Conservation (phyloP, 306 rosid species). For the Vicia villosa region DNA sequence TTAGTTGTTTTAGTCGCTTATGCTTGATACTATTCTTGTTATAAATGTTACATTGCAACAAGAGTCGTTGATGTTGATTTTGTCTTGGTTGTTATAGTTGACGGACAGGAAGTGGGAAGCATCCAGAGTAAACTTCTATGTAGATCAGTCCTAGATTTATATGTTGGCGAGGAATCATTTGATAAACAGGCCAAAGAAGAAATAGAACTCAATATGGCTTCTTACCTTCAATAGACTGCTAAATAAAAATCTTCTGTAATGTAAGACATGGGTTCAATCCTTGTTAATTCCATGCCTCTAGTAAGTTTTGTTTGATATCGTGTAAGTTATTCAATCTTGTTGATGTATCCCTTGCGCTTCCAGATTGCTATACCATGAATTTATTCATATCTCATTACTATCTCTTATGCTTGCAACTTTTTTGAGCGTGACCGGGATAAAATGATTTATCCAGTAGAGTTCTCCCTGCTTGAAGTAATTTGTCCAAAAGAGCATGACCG, state of each 20-base stretch:
- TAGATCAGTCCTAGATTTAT: conserved; percentile 75
- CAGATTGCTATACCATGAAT: conserved; percentile 4
- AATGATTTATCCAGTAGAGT: no score
- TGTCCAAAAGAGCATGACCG: no score
- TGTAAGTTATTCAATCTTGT: conserved; percentile 9
- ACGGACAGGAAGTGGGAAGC: conserved; percentile 91
- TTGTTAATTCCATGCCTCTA: conserved; percentile 18
- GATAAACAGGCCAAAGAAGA: conserved; percentile 89
- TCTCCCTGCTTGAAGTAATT: no score
- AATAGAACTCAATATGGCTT: conserved; percentile 59
- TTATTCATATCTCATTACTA: conserved; percentile 13
- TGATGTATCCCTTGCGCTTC: conserved; percentile 10
- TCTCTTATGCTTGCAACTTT: background rate
- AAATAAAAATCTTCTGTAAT: conserved; percentile 6
- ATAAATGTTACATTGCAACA: background rate
- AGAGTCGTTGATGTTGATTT: conserved; percentile 17
- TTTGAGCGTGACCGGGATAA: background rate
- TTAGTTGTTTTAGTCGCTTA: background rate
- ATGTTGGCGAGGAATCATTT: conserved; percentile 84
- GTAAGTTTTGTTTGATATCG: conserved; percentile 3
- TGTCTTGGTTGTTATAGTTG: conserved; percentile 57
- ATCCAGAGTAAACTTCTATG: conserved; percentile 82
- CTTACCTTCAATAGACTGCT: conserved; percentile 48
- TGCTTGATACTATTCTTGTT: background rate
- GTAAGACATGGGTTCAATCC: conserved; percentile 2